phyloP scores from a whole-genome alignment of 2,329 filamentous ascomycete genomes.

The Fonsecaea pugnacius region DNA sequence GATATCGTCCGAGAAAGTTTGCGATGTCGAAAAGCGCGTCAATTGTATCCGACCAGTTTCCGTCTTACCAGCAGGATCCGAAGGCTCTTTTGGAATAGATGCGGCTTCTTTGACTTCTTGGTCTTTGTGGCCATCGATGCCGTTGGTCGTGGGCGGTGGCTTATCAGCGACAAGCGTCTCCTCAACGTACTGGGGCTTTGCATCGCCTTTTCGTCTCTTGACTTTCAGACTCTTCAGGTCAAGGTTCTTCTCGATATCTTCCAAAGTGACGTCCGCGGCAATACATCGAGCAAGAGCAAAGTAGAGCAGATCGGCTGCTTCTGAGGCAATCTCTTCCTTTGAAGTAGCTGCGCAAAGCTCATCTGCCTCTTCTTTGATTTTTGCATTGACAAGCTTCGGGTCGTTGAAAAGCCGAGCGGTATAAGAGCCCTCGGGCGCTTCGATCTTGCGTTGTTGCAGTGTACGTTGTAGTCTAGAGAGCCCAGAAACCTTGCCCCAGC shows the following conservation, averaged over 20 bases:
- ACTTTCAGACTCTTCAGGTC: slow-evolving; percentile 96
- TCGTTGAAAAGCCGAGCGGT: slow-evolving; percentile 92
- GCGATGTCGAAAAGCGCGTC: slow-evolving; percentile 72
- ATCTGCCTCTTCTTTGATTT: slow-evolving; percentile 98
- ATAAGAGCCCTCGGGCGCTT: slow-evolving; percentile 87
- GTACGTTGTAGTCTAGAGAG: slow-evolving; percentile 87
- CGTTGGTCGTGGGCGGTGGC: slow-evolving; percentile 39
- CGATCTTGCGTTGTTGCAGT: slow-evolving; percentile 76
- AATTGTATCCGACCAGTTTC: slow-evolving; percentile 72
- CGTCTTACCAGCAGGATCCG: slow-evolving; percentile 54
- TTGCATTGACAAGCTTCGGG: slow-evolving; percentile 83
- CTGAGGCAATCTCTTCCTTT: slow-evolving; percentile 84
- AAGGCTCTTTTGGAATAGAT: slow-evolving; percentile 57
- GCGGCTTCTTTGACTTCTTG: slow-evolving; percentile 51
- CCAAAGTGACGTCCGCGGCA: slow-evolving; percentile 78
- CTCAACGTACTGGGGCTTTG: slow-evolving; percentile 88
- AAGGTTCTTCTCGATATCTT: slow-evolving; percentile 88
- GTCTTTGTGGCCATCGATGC: slow-evolving; percentile 29
- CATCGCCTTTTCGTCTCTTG: slow-evolving; percentile 88
- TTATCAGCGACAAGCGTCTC: slow-evolving; percentile 55
- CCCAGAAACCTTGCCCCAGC: slow-evolving; percentile 83
- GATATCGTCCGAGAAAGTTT: slow-evolving; percentile 52
- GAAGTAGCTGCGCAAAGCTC: slow-evolving; percentile 87
- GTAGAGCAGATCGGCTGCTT: slow-evolving; percentile 93
- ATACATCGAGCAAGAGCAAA: slow-evolving; percentile 92